Conservation (phyloP, 257 asterid genomes). For the Handroanthus guayacan region DNA sequence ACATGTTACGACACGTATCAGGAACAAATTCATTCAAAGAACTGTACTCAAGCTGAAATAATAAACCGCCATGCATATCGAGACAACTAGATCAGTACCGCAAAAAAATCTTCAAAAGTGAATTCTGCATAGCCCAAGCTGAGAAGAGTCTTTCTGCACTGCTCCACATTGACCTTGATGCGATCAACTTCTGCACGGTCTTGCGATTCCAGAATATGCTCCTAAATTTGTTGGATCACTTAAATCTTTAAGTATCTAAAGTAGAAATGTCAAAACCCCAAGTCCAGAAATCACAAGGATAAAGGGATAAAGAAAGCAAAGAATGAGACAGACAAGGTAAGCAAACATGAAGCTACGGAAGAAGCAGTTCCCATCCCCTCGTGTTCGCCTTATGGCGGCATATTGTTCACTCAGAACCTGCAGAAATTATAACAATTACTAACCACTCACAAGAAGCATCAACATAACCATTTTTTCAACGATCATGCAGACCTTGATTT, state of each 20-base stretch:
- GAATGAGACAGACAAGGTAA: constrained; percentile 71
- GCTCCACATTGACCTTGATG: constrained; percentile 65
- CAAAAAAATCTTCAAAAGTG: constrained; percentile 93
- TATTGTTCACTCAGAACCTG: constrained; percentile 81
- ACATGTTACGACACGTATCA: background rate
- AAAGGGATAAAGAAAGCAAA: constrained; percentile 26
- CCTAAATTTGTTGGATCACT: constrained; percentile 53
- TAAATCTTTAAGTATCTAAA: constrained; percentile 37
- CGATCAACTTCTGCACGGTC: constrained; percentile 82
- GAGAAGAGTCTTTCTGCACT: constrained; percentile 86
- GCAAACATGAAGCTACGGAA: constrained; percentile 98
- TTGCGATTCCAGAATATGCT: constrained; percentile 82
- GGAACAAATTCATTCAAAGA: background rate
- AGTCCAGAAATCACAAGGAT: constrained; percentile 5
- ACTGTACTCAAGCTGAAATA: constrained; percentile 12
- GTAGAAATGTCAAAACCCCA: constrained; percentile 24
- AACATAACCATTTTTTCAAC: constrained; percentile 14
- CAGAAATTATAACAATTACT: constrained; percentile 25
- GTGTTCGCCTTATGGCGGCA: constrained; percentile 85
- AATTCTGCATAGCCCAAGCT: constrained; percentile 92
- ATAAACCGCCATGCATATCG: constrained; percentile 9
- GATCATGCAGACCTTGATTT: constrained; percentile 72
- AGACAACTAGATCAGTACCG: constrained; percentile 53
- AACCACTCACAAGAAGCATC: constrained; percentile 33
- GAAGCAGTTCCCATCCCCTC: constrained; percentile 99